These are phyloP conservation scores for Fusarium piperis DNA, from an alignment of 2,329 filamentous ascomycete species.

Conservation along the genomic window DNA sequence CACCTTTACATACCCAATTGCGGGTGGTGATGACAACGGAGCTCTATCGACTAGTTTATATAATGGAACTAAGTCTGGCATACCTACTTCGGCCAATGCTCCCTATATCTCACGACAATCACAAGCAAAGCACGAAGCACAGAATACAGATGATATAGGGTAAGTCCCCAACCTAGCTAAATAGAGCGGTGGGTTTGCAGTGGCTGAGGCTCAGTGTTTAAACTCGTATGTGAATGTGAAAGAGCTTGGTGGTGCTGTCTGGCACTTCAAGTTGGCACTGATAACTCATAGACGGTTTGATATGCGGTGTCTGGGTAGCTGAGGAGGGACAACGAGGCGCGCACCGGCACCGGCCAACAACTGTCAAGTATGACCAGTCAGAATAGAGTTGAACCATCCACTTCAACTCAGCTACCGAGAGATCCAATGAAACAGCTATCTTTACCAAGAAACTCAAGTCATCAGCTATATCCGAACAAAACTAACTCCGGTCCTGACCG, in stretches of 20 bases:
- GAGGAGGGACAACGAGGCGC: neutral
- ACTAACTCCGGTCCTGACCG: neutral
- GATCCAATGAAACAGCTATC: neutral
- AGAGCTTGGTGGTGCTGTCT: neutral
- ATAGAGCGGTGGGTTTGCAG: too few species aligned
- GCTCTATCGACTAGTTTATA: too few species aligned
- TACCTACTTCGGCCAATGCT: too few species aligned
- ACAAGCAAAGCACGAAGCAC: too few species aligned
- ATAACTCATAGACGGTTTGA: neutral
- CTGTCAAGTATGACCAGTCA: neutral
- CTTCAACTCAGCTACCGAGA: neutral
- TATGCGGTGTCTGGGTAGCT: neutral
- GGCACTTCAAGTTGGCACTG: neutral
- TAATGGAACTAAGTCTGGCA: too few species aligned
- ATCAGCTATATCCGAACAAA: neutral
- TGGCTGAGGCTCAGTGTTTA: too few species aligned
- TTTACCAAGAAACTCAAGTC: neutral
- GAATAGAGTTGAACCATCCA: neutral
- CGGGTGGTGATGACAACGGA: too few species aligned
- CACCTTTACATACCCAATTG: too few species aligned
- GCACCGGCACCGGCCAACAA: neutral
- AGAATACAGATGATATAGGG: too few species aligned
- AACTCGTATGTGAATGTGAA: too few species aligned
- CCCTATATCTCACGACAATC: too few species aligned
- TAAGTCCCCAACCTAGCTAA: too few species aligned